Base-by-base conservation (phyloP, 108 stramenopile genomes). In the Stephanodiscus minutulus region DNA sequence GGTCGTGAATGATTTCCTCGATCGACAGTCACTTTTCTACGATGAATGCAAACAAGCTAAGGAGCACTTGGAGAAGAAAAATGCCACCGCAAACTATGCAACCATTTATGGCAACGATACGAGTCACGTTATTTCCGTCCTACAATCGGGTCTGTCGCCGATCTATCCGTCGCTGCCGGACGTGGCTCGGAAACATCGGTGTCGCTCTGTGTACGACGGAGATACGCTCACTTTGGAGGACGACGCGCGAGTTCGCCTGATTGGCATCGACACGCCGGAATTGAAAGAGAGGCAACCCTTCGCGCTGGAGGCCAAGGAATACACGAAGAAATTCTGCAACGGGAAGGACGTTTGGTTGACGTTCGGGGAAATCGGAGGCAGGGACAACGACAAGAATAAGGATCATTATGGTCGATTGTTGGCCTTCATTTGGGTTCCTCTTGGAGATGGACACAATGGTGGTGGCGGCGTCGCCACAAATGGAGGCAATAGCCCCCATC, bases 221-320 rank as follows among this genome's bases (percentile, higher is more conserved):
- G 91, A 92, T 63, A 92, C 91, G 0, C 67, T 89, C 60, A 92
- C 91, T 7, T 55, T 92, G 37, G 66, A 65, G 24, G 83, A 88
- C 58, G 83, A 78, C 43, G 67, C 74, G 39, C 82, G 88, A 11
- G 87, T 92, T 11, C 84, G 91, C 43, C 73, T 92, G 20, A 27
- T 92, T 11, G 91, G 91, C 15, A 84, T 92, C 41, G 91, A 92
- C 68, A 92, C 91, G 7, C 91, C 91, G 10, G 91, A 92, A 67
- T 53, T 92, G 50, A 88, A 88, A 69, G 83, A 89, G 69, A 83
- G 84, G n/a, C 85, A 92, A 64, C 81, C 87, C 1, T 92, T 82
- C 81, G 79, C 91, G 4, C 29, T 86, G 37, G 91, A 92, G 72
- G 91, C 91, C n/a, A 90, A 88, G 46, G 83, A 86, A 31, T 92